phyloP scores from a whole-genome alignment of 139 green algal species.

The Volvox africanus region DNA sequence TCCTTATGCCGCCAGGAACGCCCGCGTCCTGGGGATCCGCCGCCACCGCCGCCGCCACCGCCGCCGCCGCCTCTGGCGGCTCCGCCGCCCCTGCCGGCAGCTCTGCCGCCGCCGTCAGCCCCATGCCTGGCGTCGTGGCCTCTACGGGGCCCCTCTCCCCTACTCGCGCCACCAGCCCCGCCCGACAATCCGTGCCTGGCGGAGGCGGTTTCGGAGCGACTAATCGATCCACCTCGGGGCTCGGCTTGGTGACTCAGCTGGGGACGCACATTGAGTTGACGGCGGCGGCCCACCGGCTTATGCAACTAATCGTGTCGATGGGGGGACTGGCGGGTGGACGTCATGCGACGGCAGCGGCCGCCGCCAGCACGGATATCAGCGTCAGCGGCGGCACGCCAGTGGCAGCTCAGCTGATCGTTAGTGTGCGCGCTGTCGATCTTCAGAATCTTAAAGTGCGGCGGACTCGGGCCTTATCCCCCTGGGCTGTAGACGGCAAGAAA shows the following conservation, averaged over 20 bases:
- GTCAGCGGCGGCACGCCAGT: background rate
- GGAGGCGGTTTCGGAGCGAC: background rate
- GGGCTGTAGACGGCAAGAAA: too few species aligned
- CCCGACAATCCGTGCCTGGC: background rate
- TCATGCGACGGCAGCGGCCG: background rate
- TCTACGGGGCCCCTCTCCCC: background rate
- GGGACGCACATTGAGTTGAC: background rate
- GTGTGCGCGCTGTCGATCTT: constrained; percentile 50
- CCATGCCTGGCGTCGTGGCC: background rate
- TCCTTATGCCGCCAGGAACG: constrained; percentile 30
- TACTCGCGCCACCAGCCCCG: background rate
- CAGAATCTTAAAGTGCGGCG: constrained; percentile 29
- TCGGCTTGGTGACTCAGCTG: background rate
- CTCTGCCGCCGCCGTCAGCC: background rate
- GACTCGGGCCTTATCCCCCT: too few species aligned
- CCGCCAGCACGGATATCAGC: background rate
- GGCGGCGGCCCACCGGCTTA: constrained; percentile 4
- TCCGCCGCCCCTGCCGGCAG: background rate
- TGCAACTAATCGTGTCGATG: background rate
- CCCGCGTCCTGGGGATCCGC: background rate
- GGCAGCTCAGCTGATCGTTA: constrained; percentile 36
- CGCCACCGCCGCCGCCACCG: background rate
- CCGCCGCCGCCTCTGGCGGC: background rate
- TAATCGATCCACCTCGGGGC: background rate
- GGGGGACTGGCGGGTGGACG: background rate